Base-by-base conservation (phyloP, 2,329 filamentous ascomycete species). In the Cladosporium sp. region DNA sequence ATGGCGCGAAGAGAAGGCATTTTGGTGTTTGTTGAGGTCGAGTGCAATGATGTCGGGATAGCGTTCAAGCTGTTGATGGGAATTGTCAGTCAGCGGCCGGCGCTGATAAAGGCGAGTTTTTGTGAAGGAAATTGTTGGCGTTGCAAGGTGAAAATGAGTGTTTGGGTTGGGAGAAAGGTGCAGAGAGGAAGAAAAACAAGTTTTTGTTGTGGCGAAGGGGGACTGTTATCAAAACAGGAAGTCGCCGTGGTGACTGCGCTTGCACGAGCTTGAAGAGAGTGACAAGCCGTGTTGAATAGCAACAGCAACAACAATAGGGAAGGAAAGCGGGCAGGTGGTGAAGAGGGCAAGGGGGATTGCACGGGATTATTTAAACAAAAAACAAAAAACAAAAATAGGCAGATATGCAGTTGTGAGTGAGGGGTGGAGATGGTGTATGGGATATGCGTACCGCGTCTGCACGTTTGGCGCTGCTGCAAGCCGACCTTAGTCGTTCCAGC, bases 1-100 rank as follows among this genome's bases (percentile, higher is more conserved):
- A 68, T 64, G 71, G 70, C 71, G 72, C 69, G 66, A 38, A 69
- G 57, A 14, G 70, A 70, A 26, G 67, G 63, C 73, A 75, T 76
- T 28, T 54, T 72, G 63, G 26, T 51, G 36, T 28, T 7, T 21
- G 18, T 12, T 21, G 18, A 15, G 30, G 41, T 49, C 18, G 28
- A 11, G 38, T 34, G 36, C 24, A 44, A 32, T 52, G 63, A 5
- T n/a, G 12, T 54, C 34, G n/a, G 15, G 60, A 55, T 63, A 34
- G 60, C 32, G 60, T 30, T 63, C 21, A 24, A 52, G 61, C 61
- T 64, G 49, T 64, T 28, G 51, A 36, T 32, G 11, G 26, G 12
- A 36, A 57, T 8, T 64, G 61, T 64, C 61, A 49, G 61, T 64
- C 26, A 57, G 61, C 61, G 61, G 61, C 61, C 61, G 61, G 61